Conservation (phyloP, 2,329 filamentous ascomycete genomes). For the Rhynchosporium graminicola region DNA sequence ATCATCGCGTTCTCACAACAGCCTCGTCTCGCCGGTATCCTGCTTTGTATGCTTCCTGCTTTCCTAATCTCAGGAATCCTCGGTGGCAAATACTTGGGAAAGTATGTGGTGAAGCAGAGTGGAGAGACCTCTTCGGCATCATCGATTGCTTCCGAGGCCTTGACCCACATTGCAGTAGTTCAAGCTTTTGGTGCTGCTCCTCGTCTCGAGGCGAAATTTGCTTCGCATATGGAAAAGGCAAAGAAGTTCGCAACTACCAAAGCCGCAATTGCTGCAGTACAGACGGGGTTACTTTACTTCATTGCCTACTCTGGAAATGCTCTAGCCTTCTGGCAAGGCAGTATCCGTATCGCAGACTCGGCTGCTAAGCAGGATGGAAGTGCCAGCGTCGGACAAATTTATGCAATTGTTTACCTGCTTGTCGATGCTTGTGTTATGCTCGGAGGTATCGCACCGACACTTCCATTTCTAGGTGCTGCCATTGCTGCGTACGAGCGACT, state of each 20-base stretch:
- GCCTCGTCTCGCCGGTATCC: conserved; percentile 6
- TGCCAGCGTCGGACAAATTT: conserved; percentile 42
- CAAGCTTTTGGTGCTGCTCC: conserved; percentile 48
- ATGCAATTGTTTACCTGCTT: conserved; percentile 55
- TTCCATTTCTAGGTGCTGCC: conserved; percentile 8
- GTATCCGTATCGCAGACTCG: conserved; percentile 48
- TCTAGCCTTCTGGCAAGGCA: conserved; percentile 60
- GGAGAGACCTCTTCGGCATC: conserved; percentile 4
- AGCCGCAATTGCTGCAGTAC: conserved; percentile 49
- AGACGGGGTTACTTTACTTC: conserved; percentile 48
- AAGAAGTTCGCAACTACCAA: conserved; percentile 51
- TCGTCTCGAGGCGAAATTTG: conserved; percentile 52
- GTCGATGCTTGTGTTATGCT: conserved; percentile 47
- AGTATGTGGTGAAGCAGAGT: background rate
- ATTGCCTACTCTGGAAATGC: conserved; percentile 49
- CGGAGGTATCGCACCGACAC: background rate
- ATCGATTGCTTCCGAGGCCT: conserved; percentile 9
- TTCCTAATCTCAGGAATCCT: background rate
- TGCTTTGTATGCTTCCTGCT: conserved; percentile 6
- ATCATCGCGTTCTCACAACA: conserved; percentile 12
- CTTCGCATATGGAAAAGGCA: conserved; percentile 46
- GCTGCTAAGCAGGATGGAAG: conserved; percentile 19
- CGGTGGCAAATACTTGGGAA: background rate
- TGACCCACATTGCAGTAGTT: conserved; percentile 5
- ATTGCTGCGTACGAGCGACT: conserved; percentile 5